Base-by-base conservation (phyloP, 2,329 filamentous ascomycete species). In the Epichloe bromicola region DNA sequence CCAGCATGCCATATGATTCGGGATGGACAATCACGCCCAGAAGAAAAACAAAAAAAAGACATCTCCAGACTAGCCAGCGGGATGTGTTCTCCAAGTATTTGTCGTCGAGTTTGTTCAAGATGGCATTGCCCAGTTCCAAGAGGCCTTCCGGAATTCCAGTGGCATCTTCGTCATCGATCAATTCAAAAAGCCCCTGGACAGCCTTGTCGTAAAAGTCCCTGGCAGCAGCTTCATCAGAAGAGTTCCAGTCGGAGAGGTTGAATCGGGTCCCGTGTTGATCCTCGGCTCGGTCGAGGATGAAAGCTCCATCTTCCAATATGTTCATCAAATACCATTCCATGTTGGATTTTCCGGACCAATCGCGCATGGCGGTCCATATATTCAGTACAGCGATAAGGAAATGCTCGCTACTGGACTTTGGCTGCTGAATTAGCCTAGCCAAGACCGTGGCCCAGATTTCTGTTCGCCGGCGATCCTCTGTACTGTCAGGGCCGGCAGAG, bases 241-340 rank as follows among this genome's bases (percentile, higher is more conserved):
- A 79, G 55, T 82, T 82, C 71, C 86, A 86, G 55, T 82, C 76
- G 51, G 84, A 82, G 40, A 86, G 72, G 67, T 88, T 82, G 67
- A 84, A 78, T 56, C 84, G 75, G 54, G 83, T 82, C 37, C 82
- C 79, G 55, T 85, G 77, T 59, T 88, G 85, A 62, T 89, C 85
- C 65, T 90, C 86, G 60, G 87, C 83, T 62, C 86, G 83, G 62
- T 95, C 89, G 59, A 96, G 74, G 52, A 97, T 74, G 63, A 96
- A 96, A 39, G 89, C 85, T 57, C 93, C 93, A 60, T 94, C 86
- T 67, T 95, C 88, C 34, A 98, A 78, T 54, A 94, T 88, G 64
- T 93, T 87, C 86, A 95, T 93, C 12, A 98, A 78, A 65, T 91
- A 97, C 69, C 88, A 86, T 69, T 96, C 90, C 74, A 98, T 82